Percentiles rank a stretch among this genome's conserved stretches.
Conservation (phyloP, 495 filamentous ascomycete species). For the Penicillium lividum region DNA sequence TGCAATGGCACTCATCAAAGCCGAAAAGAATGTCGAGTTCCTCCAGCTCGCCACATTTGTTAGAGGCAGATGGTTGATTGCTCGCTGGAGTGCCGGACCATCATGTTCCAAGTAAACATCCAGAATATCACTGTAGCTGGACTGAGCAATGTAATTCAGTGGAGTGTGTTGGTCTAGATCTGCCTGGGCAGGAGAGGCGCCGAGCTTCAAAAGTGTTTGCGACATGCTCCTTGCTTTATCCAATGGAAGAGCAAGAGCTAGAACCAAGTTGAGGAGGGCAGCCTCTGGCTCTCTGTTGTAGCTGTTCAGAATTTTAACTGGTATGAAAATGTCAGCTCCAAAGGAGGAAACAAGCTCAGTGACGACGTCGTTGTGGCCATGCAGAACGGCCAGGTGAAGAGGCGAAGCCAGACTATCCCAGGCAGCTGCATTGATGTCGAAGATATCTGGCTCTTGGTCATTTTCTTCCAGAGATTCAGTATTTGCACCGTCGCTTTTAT, state of each 20-base stretch:
- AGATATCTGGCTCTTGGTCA: constrained; percentile 71
- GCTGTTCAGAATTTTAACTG: constrained; percentile 60
- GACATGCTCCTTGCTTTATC: constrained; percentile 63
- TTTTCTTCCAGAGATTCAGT: constrained; percentile 49
- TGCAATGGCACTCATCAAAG: constrained; percentile 49
- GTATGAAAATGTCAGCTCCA: constrained; percentile 70
- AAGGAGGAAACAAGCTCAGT: constrained; percentile 69
- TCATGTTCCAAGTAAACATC: constrained; percentile 62
- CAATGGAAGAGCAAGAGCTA: constrained; percentile 55
- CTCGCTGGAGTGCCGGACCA: constrained; percentile 55
- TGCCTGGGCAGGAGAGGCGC: constrained; percentile 71
- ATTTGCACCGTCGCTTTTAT: constrained; percentile 32
- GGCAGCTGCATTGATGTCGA: constrained; percentile 69
- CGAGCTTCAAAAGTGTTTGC: constrained; percentile 62
- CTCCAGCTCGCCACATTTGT: background rate
- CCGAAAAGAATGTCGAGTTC: constrained; percentile 21
- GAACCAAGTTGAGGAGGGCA: constrained; percentile 65
- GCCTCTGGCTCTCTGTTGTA: constrained; percentile 45
- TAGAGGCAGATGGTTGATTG: constrained; percentile 61
- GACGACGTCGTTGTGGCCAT: constrained; percentile 66
- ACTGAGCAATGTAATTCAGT: constrained; percentile 56
- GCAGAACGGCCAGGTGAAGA: constrained; percentile 74
- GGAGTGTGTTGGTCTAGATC: constrained; percentile 60
- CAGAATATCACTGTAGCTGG: constrained; percentile 51
- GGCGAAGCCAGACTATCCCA: constrained; percentile 75